Conservation (phyloP, 192 early-diverging fungal genomes). For the Gamsiella multidivaricata region DNA sequence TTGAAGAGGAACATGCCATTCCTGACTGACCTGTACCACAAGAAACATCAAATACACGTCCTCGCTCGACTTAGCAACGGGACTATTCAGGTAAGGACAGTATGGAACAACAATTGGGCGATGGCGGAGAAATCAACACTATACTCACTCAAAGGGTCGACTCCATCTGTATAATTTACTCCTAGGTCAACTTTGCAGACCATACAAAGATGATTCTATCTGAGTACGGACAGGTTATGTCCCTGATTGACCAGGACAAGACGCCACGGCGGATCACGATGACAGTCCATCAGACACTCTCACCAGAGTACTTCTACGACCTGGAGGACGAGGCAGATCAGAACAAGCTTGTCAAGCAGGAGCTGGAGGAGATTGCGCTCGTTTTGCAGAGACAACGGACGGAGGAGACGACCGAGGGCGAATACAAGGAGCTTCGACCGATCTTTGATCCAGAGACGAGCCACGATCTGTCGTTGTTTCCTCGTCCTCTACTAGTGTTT, state of each 20-base stretch:
- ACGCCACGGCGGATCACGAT: slow-evolving; percentile 31
- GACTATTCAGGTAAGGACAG: slow-evolving; percentile 40
- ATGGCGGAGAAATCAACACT: no score
- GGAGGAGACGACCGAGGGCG: neutral
- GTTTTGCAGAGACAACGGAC: neutral
- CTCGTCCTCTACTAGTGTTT: slow-evolving; percentile 5
- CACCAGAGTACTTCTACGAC: slow-evolving; percentile 42
- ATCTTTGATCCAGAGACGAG: slow-evolving; percentile 8
- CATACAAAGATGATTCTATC: slow-evolving; percentile 77
- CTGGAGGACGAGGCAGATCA: slow-evolving; percentile 21
- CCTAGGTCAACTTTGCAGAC: slow-evolving; percentile 78
- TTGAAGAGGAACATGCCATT: slow-evolving; percentile 29
- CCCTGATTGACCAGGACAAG: slow-evolving; percentile 65
- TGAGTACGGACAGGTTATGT: slow-evolving; percentile 63
- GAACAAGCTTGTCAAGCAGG: slow-evolving; percentile 5
- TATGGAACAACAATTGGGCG: neutral
- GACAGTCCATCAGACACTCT: slow-evolving; percentile 33
- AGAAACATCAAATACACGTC: slow-evolving; percentile 18
- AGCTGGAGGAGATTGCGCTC: slow-evolving; percentile 7
- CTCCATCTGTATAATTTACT: neutral
- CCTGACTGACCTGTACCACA: slow-evolving; percentile 32
- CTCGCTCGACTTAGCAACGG: slow-evolving; percentile 43
- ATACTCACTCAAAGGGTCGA: neutral
- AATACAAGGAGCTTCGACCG: neutral
- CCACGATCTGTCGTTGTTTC: slow-evolving; percentile 28